A percentile compares a stretch with the other conserved stretches of the same genome.
Conservation (phyloP, 768 basidiomycete genomes). For the Sarcomyxa edulis region DNA sequence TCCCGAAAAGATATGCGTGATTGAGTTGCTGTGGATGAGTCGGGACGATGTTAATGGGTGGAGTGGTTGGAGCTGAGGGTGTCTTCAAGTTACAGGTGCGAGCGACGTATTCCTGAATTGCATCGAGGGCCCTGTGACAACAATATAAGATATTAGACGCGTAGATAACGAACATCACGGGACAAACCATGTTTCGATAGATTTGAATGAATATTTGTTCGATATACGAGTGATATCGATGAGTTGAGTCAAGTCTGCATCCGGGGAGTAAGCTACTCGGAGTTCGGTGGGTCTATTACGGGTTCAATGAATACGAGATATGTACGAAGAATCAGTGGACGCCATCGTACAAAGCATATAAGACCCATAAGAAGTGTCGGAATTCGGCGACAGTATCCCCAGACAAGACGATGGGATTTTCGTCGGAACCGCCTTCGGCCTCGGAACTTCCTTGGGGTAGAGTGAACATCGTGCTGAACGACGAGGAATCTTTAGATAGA, state of each 20-base stretch:
- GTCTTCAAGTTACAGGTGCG: constrained; percentile 42
- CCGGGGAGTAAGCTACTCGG: constrained; percentile 36
- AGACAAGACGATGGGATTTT: constrained; percentile 54
- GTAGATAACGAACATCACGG: no score
- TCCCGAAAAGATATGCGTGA: no score
- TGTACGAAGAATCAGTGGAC: constrained; percentile 64
- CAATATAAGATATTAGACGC: no score
- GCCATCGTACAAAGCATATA: constrained; percentile 78
- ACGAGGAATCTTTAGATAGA: constrained; percentile 57
- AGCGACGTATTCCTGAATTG: constrained; percentile 63
- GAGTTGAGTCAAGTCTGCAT: constrained; percentile 47
- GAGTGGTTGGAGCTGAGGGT: constrained; percentile 27
- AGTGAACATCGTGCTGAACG: constrained; percentile 62
- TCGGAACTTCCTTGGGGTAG: constrained; percentile 51
- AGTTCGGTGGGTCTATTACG: constrained; percentile 63
- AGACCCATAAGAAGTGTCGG: constrained; percentile 65
- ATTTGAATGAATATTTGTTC: constrained; percentile 73
- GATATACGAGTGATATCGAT: constrained; percentile 62
- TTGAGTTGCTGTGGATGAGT: no score
- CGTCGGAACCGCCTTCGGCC: constrained; percentile 58
- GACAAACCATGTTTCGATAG: constrained; percentile 69
- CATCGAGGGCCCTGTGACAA: constrained; percentile 66
- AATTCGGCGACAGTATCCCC: constrained; percentile 67
- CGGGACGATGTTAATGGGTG: no score
- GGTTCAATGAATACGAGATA: constrained; percentile 72